These are phyloP conservation scores for Saturnispora diversa DNA, from an alignment of 805 yeast species.

Conservation along the genomic window DNA sequence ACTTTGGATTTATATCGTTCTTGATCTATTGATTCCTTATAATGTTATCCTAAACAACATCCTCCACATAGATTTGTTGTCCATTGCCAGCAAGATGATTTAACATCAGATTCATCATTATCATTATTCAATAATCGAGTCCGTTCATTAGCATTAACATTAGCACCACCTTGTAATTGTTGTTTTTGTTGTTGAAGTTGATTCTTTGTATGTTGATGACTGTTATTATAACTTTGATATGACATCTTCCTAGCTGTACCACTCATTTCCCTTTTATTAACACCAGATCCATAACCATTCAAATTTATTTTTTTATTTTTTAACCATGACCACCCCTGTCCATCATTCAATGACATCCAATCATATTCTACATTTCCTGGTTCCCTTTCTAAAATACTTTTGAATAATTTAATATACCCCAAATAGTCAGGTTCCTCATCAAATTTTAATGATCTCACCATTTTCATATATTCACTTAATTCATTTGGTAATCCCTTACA, in stretches of 20 bases:
- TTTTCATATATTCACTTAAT: slow-evolving; percentile 64
- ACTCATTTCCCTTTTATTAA: slow-evolving; percentile 9
- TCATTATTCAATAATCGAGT: slow-evolving; percentile 3
- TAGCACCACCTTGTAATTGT: slow-evolving; percentile 13
- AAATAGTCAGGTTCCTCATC: slow-evolving; percentile 78
- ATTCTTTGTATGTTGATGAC: slow-evolving; percentile 10
- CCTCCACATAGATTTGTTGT: slow-evolving; percentile 1
- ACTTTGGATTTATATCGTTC: too few species aligned
- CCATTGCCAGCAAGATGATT: slow-evolving; percentile 12
- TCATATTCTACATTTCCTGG: slow-evolving; percentile 37
- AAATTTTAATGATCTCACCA: slow-evolving; percentile 61
- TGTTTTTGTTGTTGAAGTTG: slow-evolving; percentile 11
- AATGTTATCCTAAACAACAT: slow-evolving; percentile 1
- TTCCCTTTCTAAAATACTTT: slow-evolving; percentile 36
- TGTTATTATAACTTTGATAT: slow-evolving; percentile 20
- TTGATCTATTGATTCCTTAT: too few species aligned
- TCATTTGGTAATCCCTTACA: slow-evolving; percentile 62
- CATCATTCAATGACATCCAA: slow-evolving; percentile 74
- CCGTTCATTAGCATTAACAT: slow-evolving; percentile 6
- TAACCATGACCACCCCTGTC: slow-evolving; percentile 73
- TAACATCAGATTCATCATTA: slow-evolving; percentile 2
- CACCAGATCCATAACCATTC: slow-evolving; percentile 61
- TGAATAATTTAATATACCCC: slow-evolving; percentile 53
- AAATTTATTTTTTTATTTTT: slow-evolving; percentile 71
- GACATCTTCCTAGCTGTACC: slow-evolving; percentile 16